Base-by-base conservation (phyloP, 495 filamentous ascomycete species). In the Penicillium steckii region DNA sequence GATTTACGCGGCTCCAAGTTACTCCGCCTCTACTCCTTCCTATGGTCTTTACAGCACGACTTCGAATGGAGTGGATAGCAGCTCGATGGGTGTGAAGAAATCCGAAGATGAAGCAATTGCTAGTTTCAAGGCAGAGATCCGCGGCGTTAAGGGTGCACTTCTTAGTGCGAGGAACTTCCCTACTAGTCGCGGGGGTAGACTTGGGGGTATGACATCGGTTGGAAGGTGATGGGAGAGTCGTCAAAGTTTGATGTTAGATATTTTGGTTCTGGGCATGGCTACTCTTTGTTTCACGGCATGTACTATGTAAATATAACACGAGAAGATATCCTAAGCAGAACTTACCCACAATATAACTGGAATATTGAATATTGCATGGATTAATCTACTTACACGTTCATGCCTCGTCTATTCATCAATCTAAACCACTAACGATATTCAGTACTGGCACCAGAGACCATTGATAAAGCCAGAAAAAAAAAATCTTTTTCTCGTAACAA, bases 121-220 rank as follows among this genome's bases (percentile, higher is more conserved):
- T 23, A 82, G 77, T 62, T 81, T 95, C 13, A 92, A 87, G 70
- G 80, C 85, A 19, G 90, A 95, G 64, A 96, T 98, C 53, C 76
- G 91, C 44, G 82, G 90, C 55, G 84, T 97, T n/a, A 98, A 98
- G 77, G 93, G 94, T 15, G 86, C 92, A 41, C 73, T 98, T 67
- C 61, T 98, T 64, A 93, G 86, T 75, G 85, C 91, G 15, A 77
- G 84, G 53, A 85, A 84, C 56, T 85, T 85, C 50, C 82, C 82
- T 25, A 63, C 78, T 15, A 68, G 75, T 51, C 61, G 62, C 33
- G 69, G 61, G 55, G 70, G 56, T 15, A 56, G 68, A 48, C 60
- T 67, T 24, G 57, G 61, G 19, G 58, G 60, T 26, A 35, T 59
- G 32, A 29, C 61, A 43, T 55, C 46, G 49, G 43, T 37, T 23